phyloP scores from a whole-genome alignment of 2,329 filamentous ascomycete species.

The Rosellinia necatrix region DNA sequence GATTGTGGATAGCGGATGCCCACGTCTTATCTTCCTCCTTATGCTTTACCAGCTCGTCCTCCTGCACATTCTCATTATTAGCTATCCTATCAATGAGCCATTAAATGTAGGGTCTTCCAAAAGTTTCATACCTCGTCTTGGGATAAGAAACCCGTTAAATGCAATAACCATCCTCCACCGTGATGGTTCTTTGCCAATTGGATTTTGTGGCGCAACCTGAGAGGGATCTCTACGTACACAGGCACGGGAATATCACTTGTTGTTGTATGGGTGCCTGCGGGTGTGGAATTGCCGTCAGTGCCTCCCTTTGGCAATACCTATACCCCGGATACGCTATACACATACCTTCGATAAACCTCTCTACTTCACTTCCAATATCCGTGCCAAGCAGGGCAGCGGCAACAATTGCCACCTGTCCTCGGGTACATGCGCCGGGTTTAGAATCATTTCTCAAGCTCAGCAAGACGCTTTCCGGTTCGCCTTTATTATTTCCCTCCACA shows the following conservation, averaged over 20 bases:
- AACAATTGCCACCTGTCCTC: neutral
- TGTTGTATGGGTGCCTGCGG: neutral
- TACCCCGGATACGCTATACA: too few relatives aligned
- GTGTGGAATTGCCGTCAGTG: too few relatives aligned
- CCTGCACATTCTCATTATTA: neutral
- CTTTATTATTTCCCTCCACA: neutral
- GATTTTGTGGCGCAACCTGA: neutral
- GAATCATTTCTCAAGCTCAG: neutral
- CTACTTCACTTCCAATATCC: neutral
- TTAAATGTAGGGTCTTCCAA: neutral
- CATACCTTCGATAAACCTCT: conserved; percentile 5
- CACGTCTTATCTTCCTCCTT: neutral
- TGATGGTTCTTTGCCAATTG: neutral
- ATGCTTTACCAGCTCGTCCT: neutral
- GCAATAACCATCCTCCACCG: neutral
- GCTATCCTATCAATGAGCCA: neutral
- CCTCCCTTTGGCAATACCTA: too few relatives aligned
- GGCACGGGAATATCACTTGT: neutral
- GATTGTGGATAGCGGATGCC: neutral
- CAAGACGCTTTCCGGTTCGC: neutral
- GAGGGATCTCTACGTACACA: neutral
- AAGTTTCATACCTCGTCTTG: neutral
- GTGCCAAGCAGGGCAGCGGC: neutral
- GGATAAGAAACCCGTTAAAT: neutral
- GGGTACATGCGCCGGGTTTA: neutral